Conservation (phyloP, 148 eudicot species). For the Limonium bicolor region DNA sequence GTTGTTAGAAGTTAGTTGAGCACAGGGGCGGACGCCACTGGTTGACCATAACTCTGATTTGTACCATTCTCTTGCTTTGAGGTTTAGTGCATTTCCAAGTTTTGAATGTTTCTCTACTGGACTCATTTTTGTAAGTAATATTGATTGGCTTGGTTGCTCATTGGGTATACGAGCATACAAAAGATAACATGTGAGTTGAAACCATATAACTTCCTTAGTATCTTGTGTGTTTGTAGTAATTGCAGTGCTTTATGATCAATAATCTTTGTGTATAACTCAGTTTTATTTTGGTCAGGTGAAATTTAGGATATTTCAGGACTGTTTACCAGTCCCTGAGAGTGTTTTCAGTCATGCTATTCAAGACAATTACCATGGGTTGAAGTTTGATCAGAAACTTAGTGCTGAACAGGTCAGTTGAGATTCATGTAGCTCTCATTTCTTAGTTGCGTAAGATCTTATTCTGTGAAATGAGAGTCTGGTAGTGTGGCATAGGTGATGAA, state of each 20-base stretch:
- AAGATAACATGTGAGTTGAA: too few species aligned
- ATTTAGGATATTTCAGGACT: conserved; percentile 40
- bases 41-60: too few species aligned
- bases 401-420: conserved; percentile 26
- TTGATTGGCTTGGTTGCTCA: too few species aligned
- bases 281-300: conserved; percentile 24
- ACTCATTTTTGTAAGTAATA: too few species aligned
- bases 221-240: neutral
- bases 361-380: conserved; percentile 31
- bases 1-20: neutral
- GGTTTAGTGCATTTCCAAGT: too few species aligned
- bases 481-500: neutral
- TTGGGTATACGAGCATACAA: too few species aligned
- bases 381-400: conserved; percentile 50
- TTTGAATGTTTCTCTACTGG: too few species aligned
- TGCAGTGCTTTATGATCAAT: neutral
- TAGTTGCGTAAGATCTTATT: neutral
- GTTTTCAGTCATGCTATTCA: conserved; percentile 31
- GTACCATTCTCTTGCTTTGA: too few species aligned
- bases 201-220: too few species aligned
- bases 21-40: too few species aligned
- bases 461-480: neutral
- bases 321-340: conserved; percentile 55
- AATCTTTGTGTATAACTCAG: neutral
- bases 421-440: neutral